phyloP scores from a whole-genome alignment of 192 early-diverging fungal species.

The Umbelopsis isabellina region DNA sequence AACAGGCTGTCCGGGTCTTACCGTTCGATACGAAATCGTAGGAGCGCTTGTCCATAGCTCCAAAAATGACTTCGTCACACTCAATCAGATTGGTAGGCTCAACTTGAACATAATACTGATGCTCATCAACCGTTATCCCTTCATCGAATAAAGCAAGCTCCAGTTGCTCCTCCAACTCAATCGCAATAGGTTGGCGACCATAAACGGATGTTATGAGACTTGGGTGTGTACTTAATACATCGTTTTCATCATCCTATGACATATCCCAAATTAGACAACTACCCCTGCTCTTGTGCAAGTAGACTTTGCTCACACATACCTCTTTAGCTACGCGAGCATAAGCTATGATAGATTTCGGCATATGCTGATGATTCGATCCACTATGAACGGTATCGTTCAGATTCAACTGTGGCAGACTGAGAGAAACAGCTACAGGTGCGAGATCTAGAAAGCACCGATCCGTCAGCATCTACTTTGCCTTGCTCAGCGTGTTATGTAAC shows the following conservation, averaged over 20 bases:
- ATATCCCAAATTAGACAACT: not conserved
- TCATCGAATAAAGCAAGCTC: conserved; percentile 15
- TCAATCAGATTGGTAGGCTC: conserved; percentile 52
- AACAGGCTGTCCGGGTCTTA: conserved; percentile 19
- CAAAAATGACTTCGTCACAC: conserved; percentile 65
- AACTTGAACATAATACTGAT: conserved; percentile 24
- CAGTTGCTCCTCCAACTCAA: conserved; percentile 26
- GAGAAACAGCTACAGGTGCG: not conserved
- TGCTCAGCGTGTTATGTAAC: not conserved
- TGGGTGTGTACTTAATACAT: conserved; percentile 14
- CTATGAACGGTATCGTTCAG: not conserved
- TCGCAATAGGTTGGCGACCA: conserved; percentile 25
- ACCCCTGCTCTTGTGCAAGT: not conserved
- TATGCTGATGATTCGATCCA: not conserved
- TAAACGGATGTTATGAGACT: conserved; percentile 31
- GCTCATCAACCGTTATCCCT: not conserved
- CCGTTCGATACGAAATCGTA: conserved; percentile 51
- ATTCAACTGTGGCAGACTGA: not conserved
- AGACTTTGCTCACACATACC: not conserved
- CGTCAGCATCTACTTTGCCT: not conserved
- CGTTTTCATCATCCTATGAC: not conserved
- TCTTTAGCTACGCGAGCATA: conserved; percentile 2
- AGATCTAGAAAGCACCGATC: not conserved
- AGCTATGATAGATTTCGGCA: conserved; percentile 9
- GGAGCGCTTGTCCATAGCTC: conserved; percentile 53